A percentile compares a stretch with the other conserved stretches of the same genome.
Evolutionary conservation across 441 rosid species (phyloP).

Genomic region (Brassica hybrid): DNA sequence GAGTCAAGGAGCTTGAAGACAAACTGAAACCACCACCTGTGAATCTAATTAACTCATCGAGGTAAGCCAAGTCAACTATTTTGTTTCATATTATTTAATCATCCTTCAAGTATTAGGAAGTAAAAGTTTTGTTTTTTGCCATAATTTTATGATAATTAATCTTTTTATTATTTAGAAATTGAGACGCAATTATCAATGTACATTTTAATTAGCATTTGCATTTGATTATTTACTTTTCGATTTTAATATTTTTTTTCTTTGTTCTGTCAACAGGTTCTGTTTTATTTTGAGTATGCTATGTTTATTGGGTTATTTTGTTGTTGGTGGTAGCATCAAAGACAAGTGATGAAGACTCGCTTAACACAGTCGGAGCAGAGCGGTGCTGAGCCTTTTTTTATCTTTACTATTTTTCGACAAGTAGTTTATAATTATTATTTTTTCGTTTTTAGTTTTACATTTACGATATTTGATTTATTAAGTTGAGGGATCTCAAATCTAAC

Average conservation of each 20-base stretch:
- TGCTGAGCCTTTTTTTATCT: no score
- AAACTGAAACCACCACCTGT: slow-evolving; percentile 8
- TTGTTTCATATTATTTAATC: slow-evolving; percentile 1
- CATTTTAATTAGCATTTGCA: background rate
- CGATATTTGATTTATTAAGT: no score
- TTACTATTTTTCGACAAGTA: no score
- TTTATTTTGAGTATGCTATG: no score
- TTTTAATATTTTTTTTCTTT: background rate
- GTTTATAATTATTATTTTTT: no score
- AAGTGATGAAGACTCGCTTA: no score
- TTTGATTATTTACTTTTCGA: background rate
- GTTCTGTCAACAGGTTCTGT: background rate
- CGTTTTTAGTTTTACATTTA: no score
- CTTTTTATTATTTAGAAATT: background rate
- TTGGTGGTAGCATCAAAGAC: no score
- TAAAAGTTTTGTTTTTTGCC: background rate
- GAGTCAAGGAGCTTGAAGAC: slow-evolving; percentile 51
- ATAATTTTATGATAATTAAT: background rate
- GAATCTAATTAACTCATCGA: slow-evolving; percentile 7
- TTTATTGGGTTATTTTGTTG: no score
- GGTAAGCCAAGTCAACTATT: slow-evolving; percentile 36
- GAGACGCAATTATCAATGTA: background rate
- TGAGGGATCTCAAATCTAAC: no score
- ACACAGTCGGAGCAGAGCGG: no score
- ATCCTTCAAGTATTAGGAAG: background rate